These are phyloP conservation scores for Postia placenta DNA, from an alignment of 768 basidiomycete species.

Conservation along the genomic window DNA sequence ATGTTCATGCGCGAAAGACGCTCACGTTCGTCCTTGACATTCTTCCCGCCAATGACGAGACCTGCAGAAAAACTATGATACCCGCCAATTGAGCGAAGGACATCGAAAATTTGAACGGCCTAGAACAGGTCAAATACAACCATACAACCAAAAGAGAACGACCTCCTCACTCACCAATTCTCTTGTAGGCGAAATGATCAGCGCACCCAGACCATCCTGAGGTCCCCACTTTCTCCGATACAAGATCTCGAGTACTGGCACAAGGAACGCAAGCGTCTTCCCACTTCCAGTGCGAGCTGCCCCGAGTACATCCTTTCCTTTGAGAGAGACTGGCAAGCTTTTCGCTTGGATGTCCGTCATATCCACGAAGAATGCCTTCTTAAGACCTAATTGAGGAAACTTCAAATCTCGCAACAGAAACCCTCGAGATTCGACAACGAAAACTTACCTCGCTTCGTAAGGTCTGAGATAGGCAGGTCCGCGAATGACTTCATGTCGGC, in stretches of 20 bases:
- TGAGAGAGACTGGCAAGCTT: conserved; percentile 54
- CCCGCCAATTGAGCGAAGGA: conserved; percentile 87
- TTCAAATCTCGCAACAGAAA: background rate
- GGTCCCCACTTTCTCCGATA: conserved; percentile 67
- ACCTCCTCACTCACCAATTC: conserved; percentile 83
- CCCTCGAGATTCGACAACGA: background rate
- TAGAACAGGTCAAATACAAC: too few relatives aligned
- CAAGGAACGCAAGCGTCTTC: conserved; percentile 68
- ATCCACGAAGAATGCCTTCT: conserved; percentile 77
- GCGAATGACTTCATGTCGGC: conserved; percentile 52
- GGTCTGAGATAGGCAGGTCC: conserved; percentile 72
- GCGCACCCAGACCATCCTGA: conserved; percentile 73
- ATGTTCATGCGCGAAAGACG: conserved; percentile 93
- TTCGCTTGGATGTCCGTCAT: conserved; percentile 79
- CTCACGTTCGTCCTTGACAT: conserved; percentile 86
- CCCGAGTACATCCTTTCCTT: conserved; percentile 60
- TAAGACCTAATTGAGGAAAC: conserved; percentile 52
- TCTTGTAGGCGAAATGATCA: conserved; percentile 91
- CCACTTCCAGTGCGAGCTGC: conserved; percentile 70
- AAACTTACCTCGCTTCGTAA: conserved; percentile 64
- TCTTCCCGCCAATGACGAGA: conserved; percentile 94
- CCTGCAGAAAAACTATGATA: conserved; percentile 92
- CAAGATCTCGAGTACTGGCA: conserved; percentile 60
- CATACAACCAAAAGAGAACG: too few relatives aligned
- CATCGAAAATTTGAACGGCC: conserved; percentile 98